Evolutionary conservation across 495 filamentous ascomycete species (phyloP).

Genomic region (Clohesyomyces aquaticus): DNA sequence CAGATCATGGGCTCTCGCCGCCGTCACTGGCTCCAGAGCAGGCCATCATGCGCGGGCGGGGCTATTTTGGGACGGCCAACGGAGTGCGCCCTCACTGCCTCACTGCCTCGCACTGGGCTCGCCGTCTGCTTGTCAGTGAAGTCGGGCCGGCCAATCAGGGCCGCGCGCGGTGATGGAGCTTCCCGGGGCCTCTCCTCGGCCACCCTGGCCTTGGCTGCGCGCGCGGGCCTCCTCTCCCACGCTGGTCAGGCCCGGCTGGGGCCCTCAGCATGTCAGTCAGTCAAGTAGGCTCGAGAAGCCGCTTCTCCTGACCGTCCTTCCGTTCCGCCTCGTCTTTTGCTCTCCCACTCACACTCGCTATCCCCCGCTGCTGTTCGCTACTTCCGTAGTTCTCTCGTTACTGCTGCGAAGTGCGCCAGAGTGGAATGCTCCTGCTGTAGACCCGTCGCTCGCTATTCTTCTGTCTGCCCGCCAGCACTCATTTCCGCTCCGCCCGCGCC

Average conservation of each 20-base stretch:
- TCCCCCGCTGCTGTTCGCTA: neutral
- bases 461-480: neutral
- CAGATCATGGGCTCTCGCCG: neutral
- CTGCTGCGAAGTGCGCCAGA: neutral
- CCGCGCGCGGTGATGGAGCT: too few relatives aligned
- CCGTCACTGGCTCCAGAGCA: neutral
- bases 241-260: neutral
- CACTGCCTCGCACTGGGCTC: too few relatives aligned
- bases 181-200: too few relatives aligned
- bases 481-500: slow-evolving; percentile 5
- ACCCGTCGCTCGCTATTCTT: slow-evolving; percentile 14
- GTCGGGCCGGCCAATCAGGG: neutral
- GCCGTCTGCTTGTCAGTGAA: too few relatives aligned
- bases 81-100: too few relatives aligned
- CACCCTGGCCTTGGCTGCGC: too few relatives aligned
- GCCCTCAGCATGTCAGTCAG: neutral
- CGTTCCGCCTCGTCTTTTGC: slow-evolving; percentile 8
- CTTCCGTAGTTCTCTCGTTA: slow-evolving; percentile 7
- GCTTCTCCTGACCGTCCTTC: slow-evolving; percentile 19
- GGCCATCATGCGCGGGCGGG: slow-evolving; percentile 37
- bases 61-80: slow-evolving; percentile 32
- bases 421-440: neutral
- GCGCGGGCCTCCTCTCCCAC: slow-evolving; percentile 18
- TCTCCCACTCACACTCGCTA: slow-evolving; percentile 28
- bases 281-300: slow-evolving; percentile 8